Evolutionary conservation across 192 early-diverging fungal species (phyloP).

Genomic region (Pilobolus umbonatus): DNA sequence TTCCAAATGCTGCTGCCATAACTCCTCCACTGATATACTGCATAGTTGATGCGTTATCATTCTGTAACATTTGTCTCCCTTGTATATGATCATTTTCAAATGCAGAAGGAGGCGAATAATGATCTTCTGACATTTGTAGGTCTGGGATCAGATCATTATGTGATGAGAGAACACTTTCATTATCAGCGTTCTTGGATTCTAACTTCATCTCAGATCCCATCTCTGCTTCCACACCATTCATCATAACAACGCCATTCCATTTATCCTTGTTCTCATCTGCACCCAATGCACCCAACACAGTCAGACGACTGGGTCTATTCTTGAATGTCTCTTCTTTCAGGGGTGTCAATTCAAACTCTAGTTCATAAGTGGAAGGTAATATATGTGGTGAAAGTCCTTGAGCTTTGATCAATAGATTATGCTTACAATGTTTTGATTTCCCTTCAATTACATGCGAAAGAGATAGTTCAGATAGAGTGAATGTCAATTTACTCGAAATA

Average conservation of each 20-base stretch:
- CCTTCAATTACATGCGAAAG: slow-evolving; percentile 15
- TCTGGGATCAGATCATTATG: background rate
- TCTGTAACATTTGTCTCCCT: background rate
- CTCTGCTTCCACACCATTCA: slow-evolving; percentile 23
- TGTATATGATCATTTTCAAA: background rate
- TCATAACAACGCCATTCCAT: slow-evolving; percentile 17
- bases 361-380: background rate
- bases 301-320: slow-evolving; percentile 5
- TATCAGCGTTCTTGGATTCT: background rate
- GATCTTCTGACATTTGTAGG: background rate
- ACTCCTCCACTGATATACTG: slow-evolving; percentile 15
- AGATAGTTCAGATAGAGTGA: slow-evolving; percentile 13
- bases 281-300: slow-evolving; percentile 22
- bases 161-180: background rate
- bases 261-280: slow-evolving; percentile 24
- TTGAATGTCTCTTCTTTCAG: slow-evolving; percentile 4
- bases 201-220: slow-evolving; percentile 14
- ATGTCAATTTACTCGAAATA: slow-evolving; percentile 12
- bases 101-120: background rate
- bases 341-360: slow-evolving; percentile 14
- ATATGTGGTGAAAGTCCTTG: background rate
- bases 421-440: slow-evolving; percentile 14
- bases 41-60: background rate
- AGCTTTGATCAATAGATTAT: slow-evolving; percentile 2
- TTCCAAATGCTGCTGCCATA: slow-evolving; percentile 6